phyloP scores from a whole-genome alignment of 352 stramenopile genomes.

The Globisporangium sylvaticum region DNA sequence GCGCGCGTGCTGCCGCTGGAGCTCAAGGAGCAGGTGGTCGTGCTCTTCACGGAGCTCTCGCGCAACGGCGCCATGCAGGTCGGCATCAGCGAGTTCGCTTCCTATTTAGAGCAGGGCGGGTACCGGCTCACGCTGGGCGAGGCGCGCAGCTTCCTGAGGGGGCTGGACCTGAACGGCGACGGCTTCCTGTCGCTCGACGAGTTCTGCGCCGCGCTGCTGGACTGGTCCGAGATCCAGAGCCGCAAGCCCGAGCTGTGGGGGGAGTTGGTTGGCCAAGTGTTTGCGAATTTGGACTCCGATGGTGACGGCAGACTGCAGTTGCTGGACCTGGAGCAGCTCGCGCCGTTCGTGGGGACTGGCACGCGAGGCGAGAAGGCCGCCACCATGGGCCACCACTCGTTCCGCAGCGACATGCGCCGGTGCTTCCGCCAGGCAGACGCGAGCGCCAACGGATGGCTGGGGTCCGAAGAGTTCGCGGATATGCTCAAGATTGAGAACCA shows the following conservation, averaged over 20 bases:
- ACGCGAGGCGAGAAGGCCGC: constrained; percentile 8
- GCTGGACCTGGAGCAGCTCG: constrained; percentile 40
- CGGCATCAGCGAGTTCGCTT: constrained; percentile 49
- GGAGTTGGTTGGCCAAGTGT: constrained; percentile 34
- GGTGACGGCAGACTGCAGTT: constrained; percentile 43
- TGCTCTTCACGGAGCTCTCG: constrained; percentile 67
- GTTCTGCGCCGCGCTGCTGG: constrained; percentile 62
- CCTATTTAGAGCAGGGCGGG: constrained; percentile 43
- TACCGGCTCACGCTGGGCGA: constrained; percentile 65
- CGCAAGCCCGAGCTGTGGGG: constrained; percentile 30
- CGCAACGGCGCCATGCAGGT: constrained; percentile 40
- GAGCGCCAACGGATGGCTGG: constrained; percentile 31
- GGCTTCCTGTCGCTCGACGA: constrained; percentile 55
- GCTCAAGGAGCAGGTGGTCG: constrained; percentile 52
- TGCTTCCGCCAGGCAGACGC: constrained; percentile 57
- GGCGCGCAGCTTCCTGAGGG: constrained; percentile 50
- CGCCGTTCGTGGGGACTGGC: constrained; percentile 34
- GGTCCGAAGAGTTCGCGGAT: constrained; percentile 35
- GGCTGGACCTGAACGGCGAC: constrained; percentile 61
- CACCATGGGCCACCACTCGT: constrained; percentile 34
- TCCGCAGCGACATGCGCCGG: constrained; percentile 52
- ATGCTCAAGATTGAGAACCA: constrained; percentile 47
- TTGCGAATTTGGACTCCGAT: constrained; percentile 45
- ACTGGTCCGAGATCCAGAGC: constrained; percentile 59
- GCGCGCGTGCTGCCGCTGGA: constrained; percentile 44